These are phyloP conservation scores for Aureobasidium musti DNA, from an alignment of 2,329 filamentous ascomycete genomes.

Conservation along the genomic window DNA sequence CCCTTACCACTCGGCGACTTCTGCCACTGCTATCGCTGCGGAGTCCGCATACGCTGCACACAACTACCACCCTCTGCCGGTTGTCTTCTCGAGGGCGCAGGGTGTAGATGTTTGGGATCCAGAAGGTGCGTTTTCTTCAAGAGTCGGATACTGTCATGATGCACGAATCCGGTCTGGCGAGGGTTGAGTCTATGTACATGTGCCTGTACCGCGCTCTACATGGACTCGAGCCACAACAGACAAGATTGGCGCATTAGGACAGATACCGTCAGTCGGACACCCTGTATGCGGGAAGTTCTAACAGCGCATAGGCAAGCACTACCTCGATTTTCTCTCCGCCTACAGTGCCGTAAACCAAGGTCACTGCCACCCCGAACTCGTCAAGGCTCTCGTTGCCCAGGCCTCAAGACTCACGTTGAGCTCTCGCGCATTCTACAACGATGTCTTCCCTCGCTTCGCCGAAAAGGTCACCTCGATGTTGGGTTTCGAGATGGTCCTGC, in stretches of 20 bases:
- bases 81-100: slow-evolving; percentile 84
- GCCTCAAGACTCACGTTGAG: slow-evolving; percentile 86
- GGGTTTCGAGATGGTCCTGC: slow-evolving; percentile 95
- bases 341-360: slow-evolving; percentile 99
- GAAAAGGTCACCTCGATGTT: slow-evolving; percentile 87
- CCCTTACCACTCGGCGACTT: slow-evolving; percentile 73
- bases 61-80: slow-evolving; percentile 97
- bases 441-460: slow-evolving; percentile 95
- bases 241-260: background rate
- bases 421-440: slow-evolving; percentile 95
- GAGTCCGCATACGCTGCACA: slow-evolving; percentile 89
- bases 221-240: background rate
- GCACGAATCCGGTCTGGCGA: background rate
- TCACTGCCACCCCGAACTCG: slow-evolving; percentile 94
- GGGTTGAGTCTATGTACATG: background rate
- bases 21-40: slow-evolving; percentile 72
- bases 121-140: slow-evolving; percentile 60
- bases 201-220: background rate
- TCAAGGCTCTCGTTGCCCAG: slow-evolving; percentile 87
- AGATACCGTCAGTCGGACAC: no score
- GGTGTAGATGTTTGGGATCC: slow-evolving; percentile 96
- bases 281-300: background rate
- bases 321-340: slow-evolving; percentile 96
- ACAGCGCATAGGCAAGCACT: slow-evolving; percentile 61
- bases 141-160: no score